Base-by-base conservation (phyloP, 306 rosid species). In the Heteromeles arbutifolia region DNA sequence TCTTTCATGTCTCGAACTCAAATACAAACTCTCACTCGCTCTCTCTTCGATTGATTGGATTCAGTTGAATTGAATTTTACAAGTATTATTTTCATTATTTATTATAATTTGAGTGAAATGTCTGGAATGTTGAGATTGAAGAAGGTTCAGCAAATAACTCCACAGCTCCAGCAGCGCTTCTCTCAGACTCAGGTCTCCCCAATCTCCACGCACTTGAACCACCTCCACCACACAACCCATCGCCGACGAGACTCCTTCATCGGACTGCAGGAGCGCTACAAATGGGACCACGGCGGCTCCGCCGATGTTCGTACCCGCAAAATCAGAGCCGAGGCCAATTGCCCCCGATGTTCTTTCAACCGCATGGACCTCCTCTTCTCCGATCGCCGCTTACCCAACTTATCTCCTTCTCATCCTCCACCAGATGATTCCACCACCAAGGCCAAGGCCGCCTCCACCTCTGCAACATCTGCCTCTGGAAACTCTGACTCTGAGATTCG, bases 221-320 rank as follows among this genome's bases (percentile, higher is more conserved):
- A 84, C 34, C 83, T 86, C 58, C 80, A 68, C 18, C 75, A 85
- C 34, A 75, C 85, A 39, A 68, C 43, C 10, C 81, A 78, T 68
- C 86, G 97, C 58, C 88, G 88, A 8, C 83, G 92, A 0, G 93
- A 85, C 63, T 70, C 88, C 18, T 77, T 85, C 5, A 72, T 86
- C 67, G 92, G 91, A 43, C 85, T 88, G 28, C 98, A 93, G 83
- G 93, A 87, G 76, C 85, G 98, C 39, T 84, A 88, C 81, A 94
- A 94, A 74, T 94, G 98, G 98, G 98, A 86, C 86, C 93, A 89
- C n/a, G 91, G 98, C 5, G 97, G 98, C 50, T 88, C 97, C 9
- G 86, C 83, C 10, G 92, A 89, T 11, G 70, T 17, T 85, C 80
- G 82, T 21, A 67, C 81, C 77, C 86, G 98, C 28, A 92, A 83